These are phyloP conservation scores for Cutaneotrichosporon cutaneum DNA, from an alignment of 1,284 basidiomycete genomes.

Conservation along the genomic window DNA sequence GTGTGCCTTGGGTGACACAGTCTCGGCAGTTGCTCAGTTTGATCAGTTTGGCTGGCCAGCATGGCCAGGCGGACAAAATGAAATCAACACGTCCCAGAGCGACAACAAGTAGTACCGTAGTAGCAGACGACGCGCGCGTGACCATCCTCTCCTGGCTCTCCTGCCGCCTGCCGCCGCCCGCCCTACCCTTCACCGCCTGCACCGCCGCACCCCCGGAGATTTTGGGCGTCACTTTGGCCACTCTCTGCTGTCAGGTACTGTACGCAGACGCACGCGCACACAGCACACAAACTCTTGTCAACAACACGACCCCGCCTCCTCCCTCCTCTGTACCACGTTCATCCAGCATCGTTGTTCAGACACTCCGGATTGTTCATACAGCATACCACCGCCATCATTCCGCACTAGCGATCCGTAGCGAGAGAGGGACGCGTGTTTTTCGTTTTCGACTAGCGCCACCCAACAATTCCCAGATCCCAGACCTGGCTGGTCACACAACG, in stretches of 20 bases:
- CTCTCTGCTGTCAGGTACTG: too few species aligned
- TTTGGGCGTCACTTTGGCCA: too few species aligned
- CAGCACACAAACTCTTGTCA: background rate
- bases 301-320: background rate
- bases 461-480: background rate
- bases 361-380: background rate
- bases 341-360: background rate
- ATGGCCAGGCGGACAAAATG: too few species aligned
- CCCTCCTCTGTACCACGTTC: background rate
- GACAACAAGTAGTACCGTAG: background rate
- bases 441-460: background rate
- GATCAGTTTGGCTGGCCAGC: too few species aligned
- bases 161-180: too few species aligned
- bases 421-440: background rate
- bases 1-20: too few species aligned
- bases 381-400: background rate
- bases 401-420: too few species aligned
- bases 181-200: too few species aligned
- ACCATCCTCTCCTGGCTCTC: too few species aligned
- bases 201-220: too few species aligned
- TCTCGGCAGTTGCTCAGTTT: background rate
- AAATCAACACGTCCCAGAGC: too few species aligned
- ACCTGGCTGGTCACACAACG: background rate
- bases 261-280: background rate
- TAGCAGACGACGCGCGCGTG: too few species aligned